These are phyloP conservation scores for Cordyceps tenuipes DNA, from an alignment of 2,329 filamentous ascomycete genomes.

Conservation along the genomic window DNA sequence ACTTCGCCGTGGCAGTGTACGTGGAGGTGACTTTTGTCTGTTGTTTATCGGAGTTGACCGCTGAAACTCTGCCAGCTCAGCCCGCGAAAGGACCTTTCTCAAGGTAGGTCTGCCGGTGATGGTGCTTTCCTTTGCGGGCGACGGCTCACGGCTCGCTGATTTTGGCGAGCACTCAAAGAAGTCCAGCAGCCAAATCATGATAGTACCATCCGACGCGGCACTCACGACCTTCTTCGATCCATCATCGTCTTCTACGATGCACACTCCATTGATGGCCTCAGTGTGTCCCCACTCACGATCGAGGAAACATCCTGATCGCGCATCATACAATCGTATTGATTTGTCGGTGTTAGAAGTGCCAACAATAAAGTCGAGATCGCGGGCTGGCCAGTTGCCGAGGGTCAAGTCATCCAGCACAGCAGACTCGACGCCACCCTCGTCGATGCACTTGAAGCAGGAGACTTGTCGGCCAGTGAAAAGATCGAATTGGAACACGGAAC, in stretches of 20 bases:
- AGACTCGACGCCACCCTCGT: conserved; percentile 70
- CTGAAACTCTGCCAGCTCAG: conserved; percentile 76
- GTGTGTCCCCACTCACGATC: conserved; percentile 93
- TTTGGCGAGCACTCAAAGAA: conserved; percentile 35
- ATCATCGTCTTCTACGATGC: conserved; percentile 55
- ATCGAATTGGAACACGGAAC: conserved; percentile 53
- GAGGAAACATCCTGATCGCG: conserved; percentile 65
- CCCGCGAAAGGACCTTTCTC: conserved; percentile 76
- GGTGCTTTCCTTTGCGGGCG: conserved; percentile 43
- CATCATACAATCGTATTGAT: conserved; percentile 83
- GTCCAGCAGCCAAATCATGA: conserved; percentile 68
- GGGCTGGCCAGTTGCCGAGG: conserved; percentile 47
- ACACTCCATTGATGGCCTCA: conserved; percentile 81
- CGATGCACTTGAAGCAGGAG: conserved; percentile 72
- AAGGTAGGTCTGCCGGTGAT: conserved; percentile 61
- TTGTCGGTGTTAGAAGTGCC: conserved; percentile 95
- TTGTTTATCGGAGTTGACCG: conserved; percentile 32
- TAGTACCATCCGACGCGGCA: conserved; percentile 70
- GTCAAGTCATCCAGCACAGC: conserved; percentile 75
- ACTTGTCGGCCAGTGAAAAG: conserved; percentile 60
- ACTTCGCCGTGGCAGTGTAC: conserved; percentile 44
- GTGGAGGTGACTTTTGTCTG: conserved; percentile 47
- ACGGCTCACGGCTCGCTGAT: conserved; percentile 42
- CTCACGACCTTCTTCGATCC: conserved; percentile 56
- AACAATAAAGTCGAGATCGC: conserved; percentile 58